A percentile compares a stretch with the other conserved stretches of the same genome.
These are phyloP conservation scores for Paramyrothecium sp. DNA, from an alignment of 2,329 filamentous ascomycete species.

Conservation along the genomic window DNA sequence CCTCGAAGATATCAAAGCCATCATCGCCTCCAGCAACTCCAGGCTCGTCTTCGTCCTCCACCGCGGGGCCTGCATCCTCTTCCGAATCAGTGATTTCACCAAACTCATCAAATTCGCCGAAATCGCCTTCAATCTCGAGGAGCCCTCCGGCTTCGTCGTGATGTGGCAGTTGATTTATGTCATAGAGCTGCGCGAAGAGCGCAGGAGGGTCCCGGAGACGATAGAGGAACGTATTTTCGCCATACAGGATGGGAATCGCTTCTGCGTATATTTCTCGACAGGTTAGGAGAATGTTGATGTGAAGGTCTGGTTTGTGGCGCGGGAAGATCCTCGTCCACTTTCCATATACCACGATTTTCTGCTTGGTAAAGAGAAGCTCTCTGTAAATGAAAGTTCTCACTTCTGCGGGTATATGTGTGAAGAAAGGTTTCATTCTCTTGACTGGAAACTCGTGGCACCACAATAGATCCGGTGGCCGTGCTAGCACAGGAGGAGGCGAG, in stretches of 20 bases:
- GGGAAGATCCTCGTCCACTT: conserved; percentile 31
- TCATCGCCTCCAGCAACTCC: too few relatives aligned
- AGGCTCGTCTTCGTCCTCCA: too few relatives aligned
- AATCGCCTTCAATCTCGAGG: background rate
- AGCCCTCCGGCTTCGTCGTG: conserved; percentile 13
- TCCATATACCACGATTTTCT: conserved; percentile 29
- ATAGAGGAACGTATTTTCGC: conserved; percentile 47
- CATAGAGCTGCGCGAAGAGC: conserved; percentile 7
- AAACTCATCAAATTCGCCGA: background rate
- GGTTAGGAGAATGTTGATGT: conserved; percentile 33
- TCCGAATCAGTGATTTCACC: background rate
- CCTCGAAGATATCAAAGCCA: conserved; percentile 3
- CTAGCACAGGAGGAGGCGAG: too few relatives aligned
- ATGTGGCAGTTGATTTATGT: conserved; percentile 11
- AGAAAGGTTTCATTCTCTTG: background rate
- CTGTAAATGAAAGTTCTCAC: conserved; percentile 28
- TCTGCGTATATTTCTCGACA: conserved; percentile 33
- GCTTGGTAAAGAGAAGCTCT: conserved; percentile 25
- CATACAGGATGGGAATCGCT: conserved; percentile 41
- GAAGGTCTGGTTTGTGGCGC: conserved; percentile 24
- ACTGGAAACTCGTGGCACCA: background rate
- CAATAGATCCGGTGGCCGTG: background rate
- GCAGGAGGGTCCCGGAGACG: conserved; percentile 35
- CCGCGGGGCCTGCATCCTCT: too few relatives aligned
- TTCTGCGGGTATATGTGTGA: conserved; percentile 21